Evolutionary conservation across 345 rosid genomes (phyloP).

Genomic region (Physaria fendleri): DNA sequence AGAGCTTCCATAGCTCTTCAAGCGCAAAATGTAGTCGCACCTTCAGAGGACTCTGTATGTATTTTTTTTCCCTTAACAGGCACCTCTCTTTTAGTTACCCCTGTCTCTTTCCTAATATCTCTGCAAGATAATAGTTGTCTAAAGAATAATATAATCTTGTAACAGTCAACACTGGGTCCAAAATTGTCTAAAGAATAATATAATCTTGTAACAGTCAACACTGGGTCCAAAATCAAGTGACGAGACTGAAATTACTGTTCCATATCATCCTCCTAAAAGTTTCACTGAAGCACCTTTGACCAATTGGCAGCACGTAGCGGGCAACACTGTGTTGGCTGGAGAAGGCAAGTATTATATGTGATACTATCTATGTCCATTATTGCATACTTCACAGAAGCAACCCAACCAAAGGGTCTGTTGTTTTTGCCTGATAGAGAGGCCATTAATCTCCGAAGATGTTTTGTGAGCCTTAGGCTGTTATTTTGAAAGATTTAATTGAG

Average conservation of each 20-base stretch:
- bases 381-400: constrained; percentile 3
- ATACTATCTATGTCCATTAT: constrained; percentile 9
- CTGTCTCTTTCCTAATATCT: not conserved
- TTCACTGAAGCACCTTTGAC: constrained; percentile 38
- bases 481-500: not conserved
- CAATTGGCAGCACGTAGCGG: constrained; percentile 36
- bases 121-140: constrained; percentile 5
- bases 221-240: constrained; percentile 48
- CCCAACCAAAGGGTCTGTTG: not conserved
- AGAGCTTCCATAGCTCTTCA: constrained; percentile 63
- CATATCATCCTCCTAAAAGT: constrained; percentile 46
- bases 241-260: constrained; percentile 58
- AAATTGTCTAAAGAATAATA: constrained; percentile 14
- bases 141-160: constrained; percentile 14
- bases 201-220: constrained; percentile 45
- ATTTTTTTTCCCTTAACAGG: constrained; percentile 10
- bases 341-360: constrained; percentile 49
- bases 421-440: not conserved
- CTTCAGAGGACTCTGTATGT: constrained; percentile 42
- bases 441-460: not conserved
- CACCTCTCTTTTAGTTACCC: constrained; percentile 5
- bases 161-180: constrained; percentile 50
- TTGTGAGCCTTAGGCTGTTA: constrained; percentile 1
- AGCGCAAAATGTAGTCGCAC: constrained; percentile 45
- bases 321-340: constrained; percentile 35